phyloP scores from a whole-genome alignment of 108 stramenopile species.

The Cyclotella cryptica region DNA sequence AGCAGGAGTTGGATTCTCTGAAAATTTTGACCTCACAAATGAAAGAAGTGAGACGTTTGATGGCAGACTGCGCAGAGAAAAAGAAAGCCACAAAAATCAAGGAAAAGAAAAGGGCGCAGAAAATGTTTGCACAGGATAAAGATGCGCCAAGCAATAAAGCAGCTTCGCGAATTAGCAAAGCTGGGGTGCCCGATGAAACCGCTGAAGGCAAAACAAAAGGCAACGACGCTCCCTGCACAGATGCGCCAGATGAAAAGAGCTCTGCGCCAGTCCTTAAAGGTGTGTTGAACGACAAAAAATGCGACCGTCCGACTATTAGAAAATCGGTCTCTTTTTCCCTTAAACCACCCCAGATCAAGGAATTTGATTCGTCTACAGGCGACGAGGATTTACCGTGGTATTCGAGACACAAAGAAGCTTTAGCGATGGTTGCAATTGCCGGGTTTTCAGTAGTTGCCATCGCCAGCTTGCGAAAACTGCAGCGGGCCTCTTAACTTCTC shows the following conservation, averaged over 20 bases:
- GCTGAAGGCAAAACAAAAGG: background rate
- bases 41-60: conserved; percentile 68
- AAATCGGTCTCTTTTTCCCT: conserved; percentile 44
- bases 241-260: conserved; percentile 7
- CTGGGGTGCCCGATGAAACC: background rate
- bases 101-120: conserved; percentile 70
- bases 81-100: conserved; percentile 47
- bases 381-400: conserved; percentile 57
- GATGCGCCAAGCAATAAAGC: conserved; percentile 4
- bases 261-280: background rate
- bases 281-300: conserved; percentile 16
- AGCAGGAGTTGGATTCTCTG: conserved; percentile 43
- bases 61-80: conserved; percentile 45
- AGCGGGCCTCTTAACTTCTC: background rate
- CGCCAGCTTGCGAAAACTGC: conserved; percentile 3
- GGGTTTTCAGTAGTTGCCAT: conserved; percentile 26
- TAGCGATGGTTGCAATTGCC: conserved; percentile 51
- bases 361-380: conserved; percentile 27
- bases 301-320: background rate
- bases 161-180: no score
- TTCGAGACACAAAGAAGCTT: conserved; percentile 56
- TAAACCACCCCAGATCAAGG: conserved; percentile 41
- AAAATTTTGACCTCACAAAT: conserved; percentile 57
- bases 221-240: background rate
- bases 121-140: conserved; percentile 69